Evolutionary conservation across 2,329 filamentous ascomycete genomes (phyloP).

Genomic region (Diplodia seriata): DNA sequence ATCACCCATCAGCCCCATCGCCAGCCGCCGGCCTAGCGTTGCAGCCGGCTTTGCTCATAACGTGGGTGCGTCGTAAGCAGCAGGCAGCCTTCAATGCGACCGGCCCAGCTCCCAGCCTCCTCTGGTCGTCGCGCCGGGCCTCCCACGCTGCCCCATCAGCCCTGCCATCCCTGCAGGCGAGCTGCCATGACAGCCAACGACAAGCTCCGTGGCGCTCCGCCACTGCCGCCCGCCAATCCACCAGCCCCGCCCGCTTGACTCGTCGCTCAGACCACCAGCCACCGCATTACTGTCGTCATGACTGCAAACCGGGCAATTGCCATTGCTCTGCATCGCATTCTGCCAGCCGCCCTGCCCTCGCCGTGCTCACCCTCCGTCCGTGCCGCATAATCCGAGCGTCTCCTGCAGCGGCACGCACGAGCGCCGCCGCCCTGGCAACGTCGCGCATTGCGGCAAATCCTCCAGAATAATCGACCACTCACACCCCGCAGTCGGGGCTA

Average conservation of each 20-base stretch:
- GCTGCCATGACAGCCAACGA: conserved; percentile 13
- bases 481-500: conserved; percentile 1
- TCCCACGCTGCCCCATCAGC: background rate
- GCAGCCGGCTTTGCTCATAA: background rate
- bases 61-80: background rate
- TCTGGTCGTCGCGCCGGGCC: background rate
- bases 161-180: conserved; percentile 11
- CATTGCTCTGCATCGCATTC: conserved; percentile 6
- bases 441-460: conserved; percentile 5
- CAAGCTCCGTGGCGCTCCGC: conserved; percentile 30
- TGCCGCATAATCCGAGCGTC: background rate
- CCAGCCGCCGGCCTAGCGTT: conserved; percentile 7
- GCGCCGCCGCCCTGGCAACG: background rate
- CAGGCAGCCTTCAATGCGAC: background rate
- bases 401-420: background rate
- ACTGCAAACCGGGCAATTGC: conserved; percentile 8
- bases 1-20: background rate
- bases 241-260: conserved; percentile 27
- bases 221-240: conserved; percentile 24
- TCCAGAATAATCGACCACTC: conserved; percentile 4
- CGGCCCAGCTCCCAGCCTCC: conserved; percentile 17
- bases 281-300: conserved; percentile 25
- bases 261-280: conserved; percentile 28
- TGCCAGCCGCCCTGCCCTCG: conserved; percentile 1
- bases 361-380: background rate